Conservation (phyloP, 2,329 filamentous ascomycete species). For the Penicillium sp. region DNA sequence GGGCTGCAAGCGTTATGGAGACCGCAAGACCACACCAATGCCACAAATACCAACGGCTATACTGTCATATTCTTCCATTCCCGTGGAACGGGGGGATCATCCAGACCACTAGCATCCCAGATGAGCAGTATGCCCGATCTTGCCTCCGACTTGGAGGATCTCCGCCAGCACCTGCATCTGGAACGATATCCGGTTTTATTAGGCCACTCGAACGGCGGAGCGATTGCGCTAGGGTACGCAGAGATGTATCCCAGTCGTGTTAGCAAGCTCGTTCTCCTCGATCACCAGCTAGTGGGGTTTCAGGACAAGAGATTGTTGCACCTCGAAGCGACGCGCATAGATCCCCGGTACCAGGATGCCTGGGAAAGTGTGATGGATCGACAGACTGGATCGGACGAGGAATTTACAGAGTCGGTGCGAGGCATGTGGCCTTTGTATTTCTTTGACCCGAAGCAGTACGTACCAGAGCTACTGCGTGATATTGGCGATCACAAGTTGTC, state of each 20-base stretch:
- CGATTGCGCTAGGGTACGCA: not conserved
- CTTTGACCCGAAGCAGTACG: not conserved
- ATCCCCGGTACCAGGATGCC: not conserved
- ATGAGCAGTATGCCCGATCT: slow-evolving; percentile 6
- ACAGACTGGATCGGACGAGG: not conserved
- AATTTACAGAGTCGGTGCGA: not conserved
- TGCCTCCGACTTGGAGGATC: not conserved
- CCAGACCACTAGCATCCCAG: not conserved
- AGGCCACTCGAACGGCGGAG: slow-evolving; percentile 4
- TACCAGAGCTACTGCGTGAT: not conserved
- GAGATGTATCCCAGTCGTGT: slow-evolving; percentile 3
- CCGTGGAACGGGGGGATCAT: not conserved
- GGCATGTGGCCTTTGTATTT: slow-evolving; percentile 1
- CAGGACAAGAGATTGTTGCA: not conserved
- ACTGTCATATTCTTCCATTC: slow-evolving; percentile 1
- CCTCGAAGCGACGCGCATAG: not conserved
- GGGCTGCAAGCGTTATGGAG: not conserved
- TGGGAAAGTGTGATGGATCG: not conserved
- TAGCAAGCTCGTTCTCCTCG: not conserved
- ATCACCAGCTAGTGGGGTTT: slow-evolving; percentile 1
- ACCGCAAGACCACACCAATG: not conserved
- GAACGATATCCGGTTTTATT: not conserved
- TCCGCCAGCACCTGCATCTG: not conserved
- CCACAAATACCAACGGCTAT: not conserved
- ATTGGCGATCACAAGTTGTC: not conserved